These are phyloP conservation scores for Magnaporthiopsis poae DNA, from an alignment of 2,329 filamentous ascomycete genomes.

Conservation along the genomic window DNA sequence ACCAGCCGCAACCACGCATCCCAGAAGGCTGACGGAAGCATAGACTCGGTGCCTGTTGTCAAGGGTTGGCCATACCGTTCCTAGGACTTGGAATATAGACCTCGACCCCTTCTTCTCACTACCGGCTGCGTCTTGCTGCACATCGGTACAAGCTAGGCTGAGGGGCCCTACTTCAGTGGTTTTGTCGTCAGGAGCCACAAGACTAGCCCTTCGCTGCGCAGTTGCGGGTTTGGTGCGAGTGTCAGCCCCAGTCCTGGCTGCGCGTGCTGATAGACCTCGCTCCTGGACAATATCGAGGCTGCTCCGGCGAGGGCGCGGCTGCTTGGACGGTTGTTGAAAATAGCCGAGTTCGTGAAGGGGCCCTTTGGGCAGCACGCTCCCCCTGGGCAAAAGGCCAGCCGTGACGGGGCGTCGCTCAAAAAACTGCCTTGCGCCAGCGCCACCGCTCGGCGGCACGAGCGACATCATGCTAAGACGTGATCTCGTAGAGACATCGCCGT, in stretches of 20 bases:
- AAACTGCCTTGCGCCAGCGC: background rate
- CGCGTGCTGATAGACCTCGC: conserved; percentile 1
- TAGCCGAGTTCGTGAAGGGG: background rate
- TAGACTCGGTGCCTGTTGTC: conserved; percentile 37
- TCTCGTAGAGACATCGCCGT: background rate
- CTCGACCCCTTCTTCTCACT: conserved; percentile 1
- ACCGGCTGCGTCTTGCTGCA: background rate
- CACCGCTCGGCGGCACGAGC: background rate
- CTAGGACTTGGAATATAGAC: conserved; percentile 47
- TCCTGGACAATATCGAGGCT: conserved; percentile 3
- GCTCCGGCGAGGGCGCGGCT: background rate
- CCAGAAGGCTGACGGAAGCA: conserved; percentile 50
- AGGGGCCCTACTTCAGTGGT: no score
- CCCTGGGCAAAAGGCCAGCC: background rate
- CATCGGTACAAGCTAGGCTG: background rate
- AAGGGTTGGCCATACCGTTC: conserved; percentile 62
- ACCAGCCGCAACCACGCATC: conserved; percentile 54
- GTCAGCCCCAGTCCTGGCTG: background rate
- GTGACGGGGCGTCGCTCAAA: background rate
- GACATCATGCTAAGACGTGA: conserved; percentile 1
- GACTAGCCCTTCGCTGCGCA: background rate
- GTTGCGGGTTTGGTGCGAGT: background rate
- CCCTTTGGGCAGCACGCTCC: background rate
- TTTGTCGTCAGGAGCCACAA: background rate
- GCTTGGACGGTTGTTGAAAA: background rate